These are phyloP conservation scores for Ceratocystis albifundus DNA, from an alignment of 2,329 filamentous ascomycete genomes.

Conservation along the genomic window DNA sequence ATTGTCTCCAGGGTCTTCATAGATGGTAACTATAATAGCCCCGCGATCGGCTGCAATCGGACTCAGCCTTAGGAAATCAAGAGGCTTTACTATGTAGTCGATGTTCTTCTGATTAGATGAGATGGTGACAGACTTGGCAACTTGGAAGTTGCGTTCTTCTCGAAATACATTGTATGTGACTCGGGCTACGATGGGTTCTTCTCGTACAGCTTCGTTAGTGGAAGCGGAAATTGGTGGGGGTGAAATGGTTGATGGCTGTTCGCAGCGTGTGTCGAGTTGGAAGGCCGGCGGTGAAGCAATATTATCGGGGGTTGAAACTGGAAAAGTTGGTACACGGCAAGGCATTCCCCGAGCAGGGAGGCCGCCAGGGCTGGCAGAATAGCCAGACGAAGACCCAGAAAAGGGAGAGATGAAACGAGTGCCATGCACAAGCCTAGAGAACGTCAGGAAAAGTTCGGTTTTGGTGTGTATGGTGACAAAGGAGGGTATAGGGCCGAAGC, in stretches of 20 bases:
- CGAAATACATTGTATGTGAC: slow-evolving; percentile 72
- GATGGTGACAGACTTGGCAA: slow-evolving; percentile 59
- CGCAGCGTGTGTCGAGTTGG: slow-evolving; percentile 33
- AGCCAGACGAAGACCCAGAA: slow-evolving; percentile 36
- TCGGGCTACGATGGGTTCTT: slow-evolving; percentile 63
- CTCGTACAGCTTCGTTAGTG: slow-evolving; percentile 32
- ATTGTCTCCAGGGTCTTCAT: slow-evolving; percentile 65
- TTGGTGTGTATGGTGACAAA: not conserved
- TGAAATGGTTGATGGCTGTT: slow-evolving; percentile 31
- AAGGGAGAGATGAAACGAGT: slow-evolving; percentile 41
- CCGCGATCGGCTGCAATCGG: slow-evolving; percentile 56
- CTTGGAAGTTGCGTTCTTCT: slow-evolving; percentile 78
- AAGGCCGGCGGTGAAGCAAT: slow-evolving; percentile 25
- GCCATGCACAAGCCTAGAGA: slow-evolving; percentile 52
- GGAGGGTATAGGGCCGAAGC: not conserved
- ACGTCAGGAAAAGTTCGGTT: not conserved
- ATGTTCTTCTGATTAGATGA: slow-evolving; percentile 56
- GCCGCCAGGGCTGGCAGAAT: slow-evolving; percentile 32
- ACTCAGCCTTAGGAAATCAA: slow-evolving; percentile 65
- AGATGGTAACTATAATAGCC: slow-evolving; percentile 67
- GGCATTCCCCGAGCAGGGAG: slow-evolving; percentile 35
- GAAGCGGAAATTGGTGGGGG: slow-evolving; percentile 29
- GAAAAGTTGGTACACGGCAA: slow-evolving; percentile 25
- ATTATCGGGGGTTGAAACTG: slow-evolving; percentile 25
- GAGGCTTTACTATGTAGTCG: slow-evolving; percentile 64